These are phyloP conservation scores for Tuber microsphaerosporum DNA, from an alignment of 495 filamentous ascomycete genomes.

Conservation along the genomic window DNA sequence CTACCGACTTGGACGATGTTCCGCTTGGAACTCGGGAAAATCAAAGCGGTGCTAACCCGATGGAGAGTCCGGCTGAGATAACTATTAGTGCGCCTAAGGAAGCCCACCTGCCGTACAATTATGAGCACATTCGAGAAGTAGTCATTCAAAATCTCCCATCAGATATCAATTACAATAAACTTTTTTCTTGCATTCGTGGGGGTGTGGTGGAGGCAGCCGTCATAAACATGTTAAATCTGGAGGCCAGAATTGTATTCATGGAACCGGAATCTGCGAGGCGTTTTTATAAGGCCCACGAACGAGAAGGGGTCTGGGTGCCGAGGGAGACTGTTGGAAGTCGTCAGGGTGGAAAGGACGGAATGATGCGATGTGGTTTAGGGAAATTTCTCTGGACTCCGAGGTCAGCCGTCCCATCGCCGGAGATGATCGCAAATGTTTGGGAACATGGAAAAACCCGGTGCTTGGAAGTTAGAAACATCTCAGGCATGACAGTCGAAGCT, in stretches of 20 bases:
- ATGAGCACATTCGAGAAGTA: conserved; percentile 30
- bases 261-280: conserved; percentile 26
- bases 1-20: neutral
- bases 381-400: conserved; percentile 30
- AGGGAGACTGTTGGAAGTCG: conserved; percentile 7
- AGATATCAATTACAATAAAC: conserved; percentile 25
- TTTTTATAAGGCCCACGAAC: conserved; percentile 18
- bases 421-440: conserved; percentile 25
- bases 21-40: neutral
- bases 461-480: conserved; percentile 20
- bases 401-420: conserved; percentile 18
- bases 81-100: neutral
- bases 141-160: conserved; percentile 19
- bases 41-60: neutral
- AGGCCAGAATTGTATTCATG: conserved; percentile 23
- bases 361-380: conserved; percentile 17
- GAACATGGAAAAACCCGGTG: conserved; percentile 15
- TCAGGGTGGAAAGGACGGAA: conserved; percentile 2
- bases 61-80: neutral
- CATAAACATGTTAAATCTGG: conserved; percentile 11
- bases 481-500: conserved; percentile 2
- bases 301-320: conserved; percentile 21
- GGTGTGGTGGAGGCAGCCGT: conserved; percentile 25
- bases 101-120: conserved; percentile 12
- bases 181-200: conserved; percentile 20